A percentile compares a stretch with the other conserved stretches of the same genome.
Evolutionary conservation across 345 rosid species (phyloP).

Genomic region (Mallotus nudiflorus): DNA sequence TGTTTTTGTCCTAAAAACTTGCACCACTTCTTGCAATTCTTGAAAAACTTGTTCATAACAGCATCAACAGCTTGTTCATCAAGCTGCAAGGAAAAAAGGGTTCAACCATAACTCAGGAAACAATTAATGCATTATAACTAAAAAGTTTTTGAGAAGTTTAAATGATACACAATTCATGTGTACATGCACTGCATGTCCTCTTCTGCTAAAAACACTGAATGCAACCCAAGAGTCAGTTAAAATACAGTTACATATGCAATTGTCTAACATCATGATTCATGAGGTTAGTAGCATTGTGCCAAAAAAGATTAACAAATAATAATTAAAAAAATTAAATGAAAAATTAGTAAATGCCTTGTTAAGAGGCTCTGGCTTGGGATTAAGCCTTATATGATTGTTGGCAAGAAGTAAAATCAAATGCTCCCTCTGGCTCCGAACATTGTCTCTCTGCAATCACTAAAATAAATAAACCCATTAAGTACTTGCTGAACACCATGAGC

Average conservation of each 20-base stretch:
- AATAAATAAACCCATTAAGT: slow-evolving; percentile 10
- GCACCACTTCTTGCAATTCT: slow-evolving; percentile 94
- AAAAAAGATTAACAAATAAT: too few species aligned
- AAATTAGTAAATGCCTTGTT: slow-evolving; percentile 56
- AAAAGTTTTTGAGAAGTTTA: background rate
- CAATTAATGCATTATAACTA: too few species aligned
- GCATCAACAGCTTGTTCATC: slow-evolving; percentile 96
- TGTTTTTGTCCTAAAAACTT: slow-evolving; percentile 91
- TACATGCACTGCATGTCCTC: background rate
- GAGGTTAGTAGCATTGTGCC: too few species aligned
- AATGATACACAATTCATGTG: background rate
- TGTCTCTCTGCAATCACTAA: slow-evolving; percentile 73
- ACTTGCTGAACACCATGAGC: slow-evolving; percentile 15
- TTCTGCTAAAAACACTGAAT: slow-evolving; percentile 1
- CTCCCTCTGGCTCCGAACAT: slow-evolving; percentile 94
- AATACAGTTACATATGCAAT: background rate
- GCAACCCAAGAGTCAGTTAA: background rate
- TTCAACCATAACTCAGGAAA: slow-evolving; percentile 2
- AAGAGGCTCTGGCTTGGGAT: slow-evolving; percentile 90
- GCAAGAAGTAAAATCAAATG: slow-evolving; percentile 86
- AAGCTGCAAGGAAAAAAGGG: slow-evolving; percentile 54
- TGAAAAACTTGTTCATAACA: slow-evolving; percentile 80
- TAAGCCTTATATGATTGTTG: slow-evolving; percentile 76
- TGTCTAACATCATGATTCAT: background rate
- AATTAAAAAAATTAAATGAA: background rate